phyloP scores from a whole-genome alignment of 306 rosid species.

The Cucurbita ficifolia region DNA sequence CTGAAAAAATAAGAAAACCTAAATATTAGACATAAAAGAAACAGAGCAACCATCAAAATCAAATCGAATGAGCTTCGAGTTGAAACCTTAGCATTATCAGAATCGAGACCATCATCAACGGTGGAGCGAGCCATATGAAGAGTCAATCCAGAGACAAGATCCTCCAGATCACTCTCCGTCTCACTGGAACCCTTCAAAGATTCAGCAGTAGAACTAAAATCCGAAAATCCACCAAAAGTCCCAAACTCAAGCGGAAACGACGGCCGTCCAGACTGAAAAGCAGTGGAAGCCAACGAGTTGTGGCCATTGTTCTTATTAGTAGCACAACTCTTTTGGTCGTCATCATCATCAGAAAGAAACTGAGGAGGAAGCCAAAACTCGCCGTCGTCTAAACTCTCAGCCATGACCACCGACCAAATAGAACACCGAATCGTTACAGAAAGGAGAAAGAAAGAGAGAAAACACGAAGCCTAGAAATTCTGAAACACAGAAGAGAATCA shows the following conservation, averaged over 20 bases:
- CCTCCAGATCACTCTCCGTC: slow-evolving; percentile 72
- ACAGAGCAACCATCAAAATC: neutral
- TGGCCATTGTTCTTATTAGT: neutral
- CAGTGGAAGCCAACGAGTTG: neutral
- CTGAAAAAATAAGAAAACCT: slow-evolving; percentile 12
- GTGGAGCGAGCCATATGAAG: slow-evolving; percentile 43
- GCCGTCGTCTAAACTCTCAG: slow-evolving; percentile 42
- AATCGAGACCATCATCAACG: slow-evolving; percentile 11
- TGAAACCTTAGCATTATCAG: slow-evolving; percentile 22
- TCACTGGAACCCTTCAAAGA: slow-evolving; percentile 46
- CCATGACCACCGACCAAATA: neutral
- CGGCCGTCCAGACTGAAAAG: neutral
- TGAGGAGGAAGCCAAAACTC: slow-evolving; percentile 76
- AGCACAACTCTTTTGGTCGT: neutral
- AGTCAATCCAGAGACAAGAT: slow-evolving; percentile 39
- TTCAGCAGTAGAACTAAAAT: slow-evolving; percentile 43
- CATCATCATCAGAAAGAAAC: slow-evolving; percentile 51
- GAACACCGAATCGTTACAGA: neutral
- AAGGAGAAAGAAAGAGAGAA: neutral
- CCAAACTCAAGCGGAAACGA: slow-evolving; percentile 14
- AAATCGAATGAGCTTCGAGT: neutral
- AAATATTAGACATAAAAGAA: neutral
- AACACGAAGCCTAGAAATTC: neutral
- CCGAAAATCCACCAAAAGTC: slow-evolving; percentile 16
- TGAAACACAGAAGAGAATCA: neutral